Percentiles rank a stretch among this genome's conserved stretches.
These are phyloP conservation scores for Salicornia ramosissima DNA, from an alignment of 148 eudicot genomes.

Conservation along the genomic window DNA sequence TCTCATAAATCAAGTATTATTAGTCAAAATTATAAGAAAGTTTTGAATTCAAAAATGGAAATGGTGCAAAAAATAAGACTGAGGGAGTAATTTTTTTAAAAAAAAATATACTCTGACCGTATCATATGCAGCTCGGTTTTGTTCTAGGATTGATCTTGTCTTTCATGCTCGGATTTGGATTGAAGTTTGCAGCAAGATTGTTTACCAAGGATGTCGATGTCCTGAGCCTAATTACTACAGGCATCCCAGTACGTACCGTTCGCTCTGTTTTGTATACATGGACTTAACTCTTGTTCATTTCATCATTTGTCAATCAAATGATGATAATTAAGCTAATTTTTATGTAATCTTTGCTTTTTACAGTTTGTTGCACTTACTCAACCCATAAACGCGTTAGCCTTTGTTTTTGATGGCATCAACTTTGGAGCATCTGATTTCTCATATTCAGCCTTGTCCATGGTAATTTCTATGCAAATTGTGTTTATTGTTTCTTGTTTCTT, in stretches of 20 bases:
- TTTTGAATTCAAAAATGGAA: no score
- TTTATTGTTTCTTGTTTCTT: not conserved
- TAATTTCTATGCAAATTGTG: slow-evolving; percentile 15
- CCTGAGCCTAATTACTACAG: slow-evolving; percentile 50
- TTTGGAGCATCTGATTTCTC: slow-evolving; percentile 89
- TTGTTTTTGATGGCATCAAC: slow-evolving; percentile 85
- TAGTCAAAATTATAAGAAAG: no score
- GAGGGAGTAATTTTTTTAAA: no score
- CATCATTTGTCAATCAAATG: not conserved
- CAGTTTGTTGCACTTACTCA: slow-evolving; percentile 85
- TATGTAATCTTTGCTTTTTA: not conserved
- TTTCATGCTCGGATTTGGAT: slow-evolving; percentile 52
- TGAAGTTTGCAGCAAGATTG: slow-evolving; percentile 51
- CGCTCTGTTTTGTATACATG: no score
- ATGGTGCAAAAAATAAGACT: no score
- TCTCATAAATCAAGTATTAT: no score
- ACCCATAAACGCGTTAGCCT: slow-evolving; percentile 74
- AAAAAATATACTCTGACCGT: no score
- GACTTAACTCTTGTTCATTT: not conserved
- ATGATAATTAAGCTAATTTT: not conserved
- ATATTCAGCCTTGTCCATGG: slow-evolving; percentile 79
- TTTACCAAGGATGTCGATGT: slow-evolving; percentile 56
- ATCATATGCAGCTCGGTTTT: slow-evolving; percentile 50
- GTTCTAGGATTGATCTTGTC: slow-evolving; percentile 49
- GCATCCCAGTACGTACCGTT: slow-evolving; percentile 65